Evolutionary conservation across 345 rosid species (phyloP).

Genomic region (Citrus mangshanensis): DNA sequence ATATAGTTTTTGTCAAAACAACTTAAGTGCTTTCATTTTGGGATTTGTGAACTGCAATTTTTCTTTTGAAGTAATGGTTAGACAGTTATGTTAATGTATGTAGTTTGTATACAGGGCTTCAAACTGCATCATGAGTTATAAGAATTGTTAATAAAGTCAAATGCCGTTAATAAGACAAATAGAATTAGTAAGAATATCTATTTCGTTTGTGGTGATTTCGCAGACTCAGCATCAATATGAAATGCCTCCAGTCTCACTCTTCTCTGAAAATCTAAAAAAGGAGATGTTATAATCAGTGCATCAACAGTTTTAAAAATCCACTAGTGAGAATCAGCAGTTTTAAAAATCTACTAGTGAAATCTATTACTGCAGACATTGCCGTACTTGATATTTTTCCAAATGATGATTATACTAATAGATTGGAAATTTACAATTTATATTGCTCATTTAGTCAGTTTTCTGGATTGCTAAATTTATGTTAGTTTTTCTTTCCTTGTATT

Average conservation of each 20-base stretch:
- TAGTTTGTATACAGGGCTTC: neutral
- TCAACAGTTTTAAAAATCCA: neutral
- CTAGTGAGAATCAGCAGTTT: neutral
- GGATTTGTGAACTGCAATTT: neutral
- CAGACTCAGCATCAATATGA: neutral
- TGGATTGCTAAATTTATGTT: neutral
- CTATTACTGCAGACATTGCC: neutral
- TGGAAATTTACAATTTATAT: neutral
- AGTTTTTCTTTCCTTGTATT: constrained; percentile 9
- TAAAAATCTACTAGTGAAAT: neutral
- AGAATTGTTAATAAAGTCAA: neutral
- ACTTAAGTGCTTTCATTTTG: neutral
- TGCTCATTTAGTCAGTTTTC: neutral
- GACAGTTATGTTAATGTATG: neutral
- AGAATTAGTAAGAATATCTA: neutral
- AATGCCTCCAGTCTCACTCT: neutral
- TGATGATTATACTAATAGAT: neutral
- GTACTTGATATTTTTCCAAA: neutral
- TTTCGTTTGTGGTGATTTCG: neutral
- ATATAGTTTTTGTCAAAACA: neutral
- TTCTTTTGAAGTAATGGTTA: neutral
- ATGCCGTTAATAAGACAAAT: neutral
- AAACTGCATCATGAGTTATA: neutral
- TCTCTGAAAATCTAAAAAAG: neutral
- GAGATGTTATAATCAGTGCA: neutral